Conservation (phyloP, 2,329 filamentous ascomycete species). For the Hypoxylon sp. region DNA sequence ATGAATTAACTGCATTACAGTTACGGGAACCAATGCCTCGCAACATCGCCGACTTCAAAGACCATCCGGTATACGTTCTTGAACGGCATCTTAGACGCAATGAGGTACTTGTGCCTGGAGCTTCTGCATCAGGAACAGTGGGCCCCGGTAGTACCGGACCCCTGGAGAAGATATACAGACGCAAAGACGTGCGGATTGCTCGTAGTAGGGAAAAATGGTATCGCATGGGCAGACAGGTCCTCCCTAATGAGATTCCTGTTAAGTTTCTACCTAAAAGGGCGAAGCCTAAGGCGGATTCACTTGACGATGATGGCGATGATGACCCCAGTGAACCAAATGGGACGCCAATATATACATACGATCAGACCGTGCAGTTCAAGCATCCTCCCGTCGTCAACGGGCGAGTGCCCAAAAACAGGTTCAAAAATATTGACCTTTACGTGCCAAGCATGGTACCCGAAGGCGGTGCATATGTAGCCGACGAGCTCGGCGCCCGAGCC, state of each 20-base stretch:
- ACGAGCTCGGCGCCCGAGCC: conserved; percentile 75
- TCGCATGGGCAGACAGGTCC: conserved; percentile 84
- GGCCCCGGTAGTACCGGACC: conserved; percentile 73
- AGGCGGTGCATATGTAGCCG: conserved; percentile 81
- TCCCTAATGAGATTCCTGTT: conserved; percentile 81
- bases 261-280: conserved; percentile 76
- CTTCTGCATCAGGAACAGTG: conserved; percentile 82
- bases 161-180: conserved; percentile 85
- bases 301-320: conserved; percentile 57
- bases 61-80: conserved; percentile 86
- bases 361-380: conserved; percentile 80
- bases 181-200: conserved; percentile 83
- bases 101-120: conserved; percentile 82
- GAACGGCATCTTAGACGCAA: conserved; percentile 87
- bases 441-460: conserved; percentile 91
- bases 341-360: conserved; percentile 71
- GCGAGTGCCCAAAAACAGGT: conserved; percentile 88
- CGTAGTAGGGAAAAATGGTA: conserved; percentile 92
- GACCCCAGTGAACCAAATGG: conserved; percentile 62
- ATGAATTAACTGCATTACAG: conserved; percentile 79
- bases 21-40: conserved; percentile 87
- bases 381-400: conserved; percentile 83
- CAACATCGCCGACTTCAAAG: conserved; percentile 89
- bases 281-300: conserved; percentile 55
- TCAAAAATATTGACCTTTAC: conserved; percentile 94